Base-by-base conservation (phyloP, 139 green algal species). In the Klebsormidium nitens region DNA sequence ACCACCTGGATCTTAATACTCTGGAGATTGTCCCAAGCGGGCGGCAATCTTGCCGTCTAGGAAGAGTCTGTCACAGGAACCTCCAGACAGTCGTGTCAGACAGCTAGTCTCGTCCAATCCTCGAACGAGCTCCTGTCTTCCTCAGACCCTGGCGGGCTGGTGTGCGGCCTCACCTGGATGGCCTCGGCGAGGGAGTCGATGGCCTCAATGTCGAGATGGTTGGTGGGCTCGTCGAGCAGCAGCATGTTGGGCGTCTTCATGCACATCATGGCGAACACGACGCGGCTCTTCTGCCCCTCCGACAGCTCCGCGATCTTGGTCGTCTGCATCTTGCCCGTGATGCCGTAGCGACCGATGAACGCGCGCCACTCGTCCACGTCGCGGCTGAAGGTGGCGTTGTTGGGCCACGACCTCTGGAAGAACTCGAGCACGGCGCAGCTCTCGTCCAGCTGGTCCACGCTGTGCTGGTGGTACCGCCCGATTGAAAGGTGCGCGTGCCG, bases 401-500 rank as follows among this genome's bases (percentile, higher is more conserved):
- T 83, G 29, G 76, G 76, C 62, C 83, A 79, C 26, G 56, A 68
- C 3, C 69, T 19, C 79, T 82, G 79, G 70, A 89, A 87, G 70
- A 87, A 90, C 40, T 91, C 82, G 31, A 92, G 72, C 29, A 68
- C n/a, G 1, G 50, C 71, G 11, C 47, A 64, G 57, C 34, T 36
- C 14, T 66, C 58, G 46, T 80, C 64, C 17, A 80, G 59, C 39
- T 81, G 44, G 42, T 80, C 77, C 17, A 71, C 42, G 36, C 44
- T 72, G 62, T 82, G 74, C 76, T 88, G 87, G 73, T 92, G 87
- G 74, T 95, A 96, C 58, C 86, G 80, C 36, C 86, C 93, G 42
- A 98, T 96, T 42, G 79, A 79, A 49, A 98, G 82, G 80, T 97
- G 90, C 79, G 91, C 95, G 83, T 98, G 92, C 29, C 93, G 78